These are phyloP conservation scores for Curvularia spicifera DNA, from an alignment of 2,329 filamentous ascomycete species.

Conservation along the genomic window DNA sequence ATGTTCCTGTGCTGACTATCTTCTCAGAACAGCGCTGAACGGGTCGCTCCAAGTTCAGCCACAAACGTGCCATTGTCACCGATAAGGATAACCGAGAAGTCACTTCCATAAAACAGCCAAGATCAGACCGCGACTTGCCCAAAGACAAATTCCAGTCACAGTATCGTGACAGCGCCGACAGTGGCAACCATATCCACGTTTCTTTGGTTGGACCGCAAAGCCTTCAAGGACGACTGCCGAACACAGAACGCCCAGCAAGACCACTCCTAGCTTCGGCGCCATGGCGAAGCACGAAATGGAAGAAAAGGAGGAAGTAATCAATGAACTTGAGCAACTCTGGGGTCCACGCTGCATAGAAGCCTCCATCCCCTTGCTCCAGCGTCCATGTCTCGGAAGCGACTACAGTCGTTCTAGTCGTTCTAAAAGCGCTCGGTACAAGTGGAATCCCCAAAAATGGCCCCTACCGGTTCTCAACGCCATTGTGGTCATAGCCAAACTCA, in stretches of 20 bases:
- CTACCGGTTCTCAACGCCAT: conserved; percentile 39
- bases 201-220: background rate
- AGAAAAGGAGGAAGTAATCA: conserved; percentile 34
- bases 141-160: conserved; percentile 2
- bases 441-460: conserved; percentile 39
- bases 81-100: background rate
- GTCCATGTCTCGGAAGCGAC: conserved; percentile 33
- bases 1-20: background rate
- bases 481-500: conserved; percentile 33
- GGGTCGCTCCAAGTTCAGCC: background rate
- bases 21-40: background rate
- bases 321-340: conserved; percentile 38
- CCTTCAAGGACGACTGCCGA: conserved; percentile 9
- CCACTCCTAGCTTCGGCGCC: conserved; percentile 14
- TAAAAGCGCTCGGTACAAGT: conserved; percentile 31
- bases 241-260: conserved; percentile 29
- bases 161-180: background rate
- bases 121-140: background rate
- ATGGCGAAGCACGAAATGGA: conserved; percentile 37
- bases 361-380: conserved; percentile 41
- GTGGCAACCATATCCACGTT: too few relatives aligned
- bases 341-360: conserved; percentile 36
- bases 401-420: conserved; percentile 30
- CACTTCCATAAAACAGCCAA: background rate
- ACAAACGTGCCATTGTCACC: background rate